These are phyloP conservation scores for Artomyces pyxidatus DNA, from an alignment of 768 basidiomycete species.

Conservation along the genomic window DNA sequence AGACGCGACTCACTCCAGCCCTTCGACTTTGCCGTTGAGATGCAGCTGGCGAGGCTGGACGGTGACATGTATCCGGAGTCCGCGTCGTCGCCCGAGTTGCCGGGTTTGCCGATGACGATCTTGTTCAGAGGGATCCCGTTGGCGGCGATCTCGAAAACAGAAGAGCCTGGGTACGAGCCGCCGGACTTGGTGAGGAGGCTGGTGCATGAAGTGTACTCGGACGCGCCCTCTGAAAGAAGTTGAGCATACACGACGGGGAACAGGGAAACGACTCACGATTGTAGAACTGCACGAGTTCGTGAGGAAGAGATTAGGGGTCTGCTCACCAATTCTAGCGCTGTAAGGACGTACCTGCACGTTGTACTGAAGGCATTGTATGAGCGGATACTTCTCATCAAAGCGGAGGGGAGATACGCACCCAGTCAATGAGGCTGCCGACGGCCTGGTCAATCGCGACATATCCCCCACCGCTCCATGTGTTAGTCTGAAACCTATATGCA, in stretches of 20 bases:
- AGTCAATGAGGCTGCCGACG: conserved; percentile 37
- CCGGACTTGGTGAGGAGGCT: conserved; percentile 33
- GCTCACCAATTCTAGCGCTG: too few relatives aligned
- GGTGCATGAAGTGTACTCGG: conserved; percentile 31
- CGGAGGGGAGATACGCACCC: conserved; percentile 22
- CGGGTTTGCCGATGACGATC: conserved; percentile 73
- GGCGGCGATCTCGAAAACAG: conserved; percentile 43
- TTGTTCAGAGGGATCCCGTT: conserved; percentile 53
- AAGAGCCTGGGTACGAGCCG: conserved; percentile 31
- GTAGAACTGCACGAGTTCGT: conserved; percentile 41
- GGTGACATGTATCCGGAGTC: conserved; percentile 48
- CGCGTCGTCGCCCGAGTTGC: conserved; percentile 32
- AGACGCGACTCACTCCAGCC: conserved; percentile 50
- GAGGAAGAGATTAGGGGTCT: not conserved
- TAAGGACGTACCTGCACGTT: conserved; percentile 35
- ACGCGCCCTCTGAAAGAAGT: conserved; percentile 24
- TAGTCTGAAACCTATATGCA: conserved; percentile 24
- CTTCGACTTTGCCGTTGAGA: conserved; percentile 43
- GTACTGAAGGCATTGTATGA: conserved; percentile 23
- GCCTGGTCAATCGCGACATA: conserved; percentile 30
- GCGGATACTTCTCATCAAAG: not conserved
- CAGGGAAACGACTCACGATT: conserved; percentile 19
- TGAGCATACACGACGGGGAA: not conserved
- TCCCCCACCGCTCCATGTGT: conserved; percentile 31
- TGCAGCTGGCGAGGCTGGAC: conserved; percentile 45